Percentiles rank a stretch among this genome's conserved stretches.
Conservation (phyloP, 2,329 filamentous ascomycete species). For the Monilinia fructigena region DNA sequence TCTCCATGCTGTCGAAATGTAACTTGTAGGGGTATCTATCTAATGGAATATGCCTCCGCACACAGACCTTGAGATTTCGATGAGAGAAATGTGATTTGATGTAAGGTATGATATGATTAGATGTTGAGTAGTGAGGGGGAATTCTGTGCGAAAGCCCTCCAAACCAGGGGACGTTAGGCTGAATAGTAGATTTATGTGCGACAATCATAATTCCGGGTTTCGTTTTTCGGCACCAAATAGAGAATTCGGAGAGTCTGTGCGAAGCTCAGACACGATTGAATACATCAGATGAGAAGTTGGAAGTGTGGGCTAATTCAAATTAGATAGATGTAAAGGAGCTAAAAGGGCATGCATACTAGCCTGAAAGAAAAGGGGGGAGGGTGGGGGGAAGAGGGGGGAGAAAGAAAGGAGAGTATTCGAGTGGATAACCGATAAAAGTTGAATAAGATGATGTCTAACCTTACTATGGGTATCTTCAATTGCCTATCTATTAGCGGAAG, state of each 20-base stretch:
- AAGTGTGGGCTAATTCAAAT: neutral
- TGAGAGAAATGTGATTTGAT: conserved; percentile 7
- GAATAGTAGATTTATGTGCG: neutral
- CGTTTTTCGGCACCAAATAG: conserved; percentile 12
- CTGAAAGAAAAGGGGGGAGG: no score
- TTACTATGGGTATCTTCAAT: no score
- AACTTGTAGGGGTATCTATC: neutral
- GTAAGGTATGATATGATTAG: neutral
- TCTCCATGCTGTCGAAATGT: conserved; percentile 4
- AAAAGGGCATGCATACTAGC: no score
- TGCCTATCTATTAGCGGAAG: no score
- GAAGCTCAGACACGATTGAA: neutral
- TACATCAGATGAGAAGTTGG: neutral
- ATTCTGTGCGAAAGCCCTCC: conserved; percentile 12
- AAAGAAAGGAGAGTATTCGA: neutral
- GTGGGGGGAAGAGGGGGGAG: no score
- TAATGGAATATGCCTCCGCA: conserved; percentile 1
- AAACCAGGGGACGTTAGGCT: neutral
- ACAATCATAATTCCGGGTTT: conserved; percentile 6
- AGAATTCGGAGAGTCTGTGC: conserved; percentile 17
- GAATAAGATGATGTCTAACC: no score
- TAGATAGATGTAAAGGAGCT: neutral
- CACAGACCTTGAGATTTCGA: conserved; percentile 15
- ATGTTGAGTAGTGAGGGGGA: neutral
- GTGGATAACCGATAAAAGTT: no score